phyloP scores from a whole-genome alignment of 352 stramenopile genomes.

The Globisporangium nunn region DNA sequence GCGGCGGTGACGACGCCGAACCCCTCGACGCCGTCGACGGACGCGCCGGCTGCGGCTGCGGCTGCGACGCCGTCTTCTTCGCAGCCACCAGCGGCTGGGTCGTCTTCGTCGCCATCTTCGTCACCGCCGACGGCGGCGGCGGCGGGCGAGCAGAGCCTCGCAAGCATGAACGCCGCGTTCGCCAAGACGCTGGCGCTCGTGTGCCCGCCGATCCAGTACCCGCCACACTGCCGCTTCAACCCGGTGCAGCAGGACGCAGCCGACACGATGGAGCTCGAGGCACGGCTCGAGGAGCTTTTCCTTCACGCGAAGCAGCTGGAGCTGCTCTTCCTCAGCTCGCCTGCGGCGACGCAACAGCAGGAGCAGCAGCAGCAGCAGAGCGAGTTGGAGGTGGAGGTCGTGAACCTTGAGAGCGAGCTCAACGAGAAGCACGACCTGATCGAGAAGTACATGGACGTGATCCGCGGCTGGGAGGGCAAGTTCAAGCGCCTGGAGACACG shows the following conservation, averaged over 20 bases:
- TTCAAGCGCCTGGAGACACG: constrained; percentile 73
- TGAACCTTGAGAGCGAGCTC: constrained; percentile 66
- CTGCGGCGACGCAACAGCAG: constrained; percentile 11
- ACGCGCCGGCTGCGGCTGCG: not conserved
- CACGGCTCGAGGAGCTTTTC: constrained; percentile 70
- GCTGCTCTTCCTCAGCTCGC: constrained; percentile 47
- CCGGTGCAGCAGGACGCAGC: constrained; percentile 72
- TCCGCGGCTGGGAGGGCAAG: constrained; percentile 78
- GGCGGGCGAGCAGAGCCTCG: constrained; percentile 32
- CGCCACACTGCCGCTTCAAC: constrained; percentile 78
- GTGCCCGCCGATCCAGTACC: constrained; percentile 77
- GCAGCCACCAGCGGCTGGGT: not conserved
- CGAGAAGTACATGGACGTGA: constrained; percentile 81
- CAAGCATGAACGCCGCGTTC: constrained; percentile 71
- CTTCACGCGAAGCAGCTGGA: constrained; percentile 78
- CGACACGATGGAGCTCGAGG: constrained; percentile 66
- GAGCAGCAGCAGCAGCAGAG: constrained; percentile 17
- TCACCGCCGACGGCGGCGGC: not conserved
- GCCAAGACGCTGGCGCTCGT: constrained; percentile 69
- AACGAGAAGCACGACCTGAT: constrained; percentile 82
- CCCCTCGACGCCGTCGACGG: not conserved
- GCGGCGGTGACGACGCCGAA: constrained; percentile 10
- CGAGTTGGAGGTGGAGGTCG: constrained; percentile 71
- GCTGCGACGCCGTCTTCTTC: not conserved
- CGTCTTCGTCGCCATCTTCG: not conserved